Evolutionary conservation across 805 yeast genomes (phyloP), one percentile per base, ranked within the genome.

Genomic region (Myxozyma mucilagina): DNA sequence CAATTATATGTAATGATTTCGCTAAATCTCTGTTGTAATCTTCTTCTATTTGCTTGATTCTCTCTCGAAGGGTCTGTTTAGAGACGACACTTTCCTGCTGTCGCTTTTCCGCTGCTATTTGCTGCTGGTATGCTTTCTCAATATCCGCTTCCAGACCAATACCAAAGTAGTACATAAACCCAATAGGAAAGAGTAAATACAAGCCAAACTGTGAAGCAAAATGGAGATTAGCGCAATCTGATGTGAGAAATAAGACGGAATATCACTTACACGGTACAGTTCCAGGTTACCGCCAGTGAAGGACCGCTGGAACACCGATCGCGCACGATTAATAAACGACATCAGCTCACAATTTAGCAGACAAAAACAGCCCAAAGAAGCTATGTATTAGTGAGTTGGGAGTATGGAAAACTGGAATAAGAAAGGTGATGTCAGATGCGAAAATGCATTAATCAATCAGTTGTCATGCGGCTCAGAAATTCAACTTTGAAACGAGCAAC

Each of bases 101-200:
- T 18, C 39, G 24, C 36, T 45, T 24, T 35, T 47, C 51, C 9
- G 47, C 47, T 47, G 18, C 13, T 6, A 54, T 20, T 18, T 57
- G 59, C n/a, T 47, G 48, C 42, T 42, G 51, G 45, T 53, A 61
- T 8, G 55, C 53, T 18, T 34, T 10, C 32, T 63, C 63, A 31
- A 60, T 52, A 43, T 60, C 65, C 16, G 55, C 66, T 31, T 63
- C 67, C 16, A 59, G 59, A 20, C 60, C 67, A 14, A 63, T 45
- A 6, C 63, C 53, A 31, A 52, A 59, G 47, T 63, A 63, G 50
- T 53, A 53, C 67, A 63, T 63, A 39, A 61, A 53, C 14, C 60
- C 67, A 47, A 63, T 61, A 24, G 67, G 67, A 52, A 63, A 63
- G 3, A 50, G 41, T 24, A 62, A 50, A 42, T 62, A 62, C 20